Evolutionary conservation across 2,329 filamentous ascomycete species (phyloP).

Genomic region (Hymenoscyphus fraxineus): DNA sequence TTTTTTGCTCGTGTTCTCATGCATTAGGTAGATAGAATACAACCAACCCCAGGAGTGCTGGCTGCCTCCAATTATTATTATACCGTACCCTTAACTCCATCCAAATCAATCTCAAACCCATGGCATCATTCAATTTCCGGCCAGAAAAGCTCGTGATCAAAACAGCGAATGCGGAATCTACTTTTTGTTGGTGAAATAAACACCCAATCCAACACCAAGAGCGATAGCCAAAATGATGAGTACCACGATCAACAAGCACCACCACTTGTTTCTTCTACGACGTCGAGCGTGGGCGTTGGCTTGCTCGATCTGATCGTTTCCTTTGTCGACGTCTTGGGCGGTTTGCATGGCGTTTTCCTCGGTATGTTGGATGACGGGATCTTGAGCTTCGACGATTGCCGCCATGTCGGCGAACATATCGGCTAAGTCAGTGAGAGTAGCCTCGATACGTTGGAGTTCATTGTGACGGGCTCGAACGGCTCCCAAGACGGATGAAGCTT

Average conservation of each 20-base stretch:
- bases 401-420: conserved; percentile 71
- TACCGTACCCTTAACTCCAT: conserved; percentile 4
- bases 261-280: conserved; percentile 77
- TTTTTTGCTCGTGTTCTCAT: conserved; percentile 2
- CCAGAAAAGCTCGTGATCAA: background rate
- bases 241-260: conserved; percentile 60
- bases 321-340: conserved; percentile 62
- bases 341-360: conserved; percentile 65
- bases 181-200: conserved; percentile 28
- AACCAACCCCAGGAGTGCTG: background rate
- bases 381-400: conserved; percentile 69
- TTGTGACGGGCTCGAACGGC: conserved; percentile 79
- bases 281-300: conserved; percentile 64
- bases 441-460: conserved; percentile 77
- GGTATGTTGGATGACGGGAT: conserved; percentile 56
- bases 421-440: conserved; percentile 67
- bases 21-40: conserved; percentile 4
- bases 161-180: background rate
- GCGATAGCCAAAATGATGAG: conserved; percentile 57
- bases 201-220: conserved; percentile 45
- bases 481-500: conserved; percentile 69
- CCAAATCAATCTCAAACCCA: conserved; percentile 4
- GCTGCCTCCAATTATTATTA: conserved; percentile 7
- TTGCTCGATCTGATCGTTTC: conserved; percentile 64
- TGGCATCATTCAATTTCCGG: background rate